Conservation (phyloP, 352 stramenopile species). For the Phytophthora pinifolia region DNA sequence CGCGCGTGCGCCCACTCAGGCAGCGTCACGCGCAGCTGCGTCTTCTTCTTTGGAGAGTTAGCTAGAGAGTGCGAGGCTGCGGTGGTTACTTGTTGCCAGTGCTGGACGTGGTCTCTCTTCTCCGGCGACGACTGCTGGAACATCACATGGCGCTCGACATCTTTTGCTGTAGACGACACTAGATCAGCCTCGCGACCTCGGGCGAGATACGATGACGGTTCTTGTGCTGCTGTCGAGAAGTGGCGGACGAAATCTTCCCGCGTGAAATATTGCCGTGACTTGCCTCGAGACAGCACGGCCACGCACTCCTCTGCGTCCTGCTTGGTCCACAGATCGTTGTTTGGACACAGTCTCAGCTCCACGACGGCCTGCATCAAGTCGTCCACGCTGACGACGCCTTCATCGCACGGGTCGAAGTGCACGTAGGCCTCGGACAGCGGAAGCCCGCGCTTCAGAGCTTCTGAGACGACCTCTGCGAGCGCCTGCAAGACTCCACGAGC, state of each 20-base stretch:
- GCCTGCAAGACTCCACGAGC: constrained; percentile 31
- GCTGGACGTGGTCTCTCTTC: constrained; percentile 18
- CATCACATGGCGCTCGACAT: constrained; percentile 1
- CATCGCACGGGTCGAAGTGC: constrained; percentile 53
- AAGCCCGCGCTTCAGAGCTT: constrained; percentile 51
- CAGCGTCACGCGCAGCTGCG: constrained; percentile 31
- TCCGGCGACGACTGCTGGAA: constrained; percentile 14
- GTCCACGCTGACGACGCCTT: constrained; percentile 49
- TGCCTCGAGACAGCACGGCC: constrained; percentile 29
- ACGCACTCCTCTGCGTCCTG: constrained; percentile 53
- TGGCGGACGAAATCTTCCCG: constrained; percentile 56
- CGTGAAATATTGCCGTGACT: constrained; percentile 54
- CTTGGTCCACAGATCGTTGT: constrained; percentile 36
- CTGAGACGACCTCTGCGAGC: constrained; percentile 49
- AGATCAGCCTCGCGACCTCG: constrained; percentile 1
- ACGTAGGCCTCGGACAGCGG: constrained; percentile 49
- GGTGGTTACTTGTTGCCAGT: constrained; percentile 14
- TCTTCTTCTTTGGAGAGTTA: constrained; percentile 20
- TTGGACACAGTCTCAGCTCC: constrained; percentile 35
- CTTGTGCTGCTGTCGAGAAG: constrained; percentile 24
- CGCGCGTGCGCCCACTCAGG: constrained; percentile 64
- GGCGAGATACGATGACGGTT: not conserved
- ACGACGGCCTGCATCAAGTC: constrained; percentile 54
- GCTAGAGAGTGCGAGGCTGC: constrained; percentile 14
- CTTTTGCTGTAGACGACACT: not conserved